phyloP scores from a whole-genome alignment of 805 yeast genomes.

The Ascoidea asiatica region DNA sequence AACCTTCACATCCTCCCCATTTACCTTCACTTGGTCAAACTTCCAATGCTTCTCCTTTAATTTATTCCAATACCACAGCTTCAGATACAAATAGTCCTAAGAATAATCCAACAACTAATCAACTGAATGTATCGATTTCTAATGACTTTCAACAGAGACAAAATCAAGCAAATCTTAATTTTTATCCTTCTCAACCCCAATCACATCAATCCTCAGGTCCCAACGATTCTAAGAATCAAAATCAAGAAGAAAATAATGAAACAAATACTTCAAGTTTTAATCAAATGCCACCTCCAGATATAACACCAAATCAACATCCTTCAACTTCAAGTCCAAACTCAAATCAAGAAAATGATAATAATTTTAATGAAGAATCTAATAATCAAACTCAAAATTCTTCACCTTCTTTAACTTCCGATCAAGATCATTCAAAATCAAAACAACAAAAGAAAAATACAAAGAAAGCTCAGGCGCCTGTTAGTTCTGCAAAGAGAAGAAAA shows the following conservation, averaged over 20 bases:
- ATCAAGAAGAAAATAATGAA: background rate
- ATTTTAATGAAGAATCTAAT: no score
- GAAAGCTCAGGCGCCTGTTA: no score
- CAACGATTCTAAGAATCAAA: background rate
- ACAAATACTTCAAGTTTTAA: background rate
- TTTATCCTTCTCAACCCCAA: background rate
- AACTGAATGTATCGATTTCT: no score
- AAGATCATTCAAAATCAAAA: no score
- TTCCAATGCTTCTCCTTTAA: background rate
- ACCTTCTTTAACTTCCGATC: no score
- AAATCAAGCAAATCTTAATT: background rate
- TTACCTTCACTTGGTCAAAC: background rate
- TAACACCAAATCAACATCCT: background rate
- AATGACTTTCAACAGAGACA: background rate
- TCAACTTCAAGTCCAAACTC: background rate
- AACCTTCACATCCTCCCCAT: background rate
- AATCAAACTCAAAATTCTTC: no score
- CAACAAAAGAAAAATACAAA: no score
- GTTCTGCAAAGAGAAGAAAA: no score
- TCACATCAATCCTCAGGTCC: background rate
- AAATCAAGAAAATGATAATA: no score
- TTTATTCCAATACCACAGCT: background rate
- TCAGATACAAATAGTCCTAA: background rate
- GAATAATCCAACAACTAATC: no score
- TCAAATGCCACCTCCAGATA: background rate